Base-by-base conservation (phyloP, 192 early-diverging fungal species). In the Linnemannia schmuckeri region DNA sequence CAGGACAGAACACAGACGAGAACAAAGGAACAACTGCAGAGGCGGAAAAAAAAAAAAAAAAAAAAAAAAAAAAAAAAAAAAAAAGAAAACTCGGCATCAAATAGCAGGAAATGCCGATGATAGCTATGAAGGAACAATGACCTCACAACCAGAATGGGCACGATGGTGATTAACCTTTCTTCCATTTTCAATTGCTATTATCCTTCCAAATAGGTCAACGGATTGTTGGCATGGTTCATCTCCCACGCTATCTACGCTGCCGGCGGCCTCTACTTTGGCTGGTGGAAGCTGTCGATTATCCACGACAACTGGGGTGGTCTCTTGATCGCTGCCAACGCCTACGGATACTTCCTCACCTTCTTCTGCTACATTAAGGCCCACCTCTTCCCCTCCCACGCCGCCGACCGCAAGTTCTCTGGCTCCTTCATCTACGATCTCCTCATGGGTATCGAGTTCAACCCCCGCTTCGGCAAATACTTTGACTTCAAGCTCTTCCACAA, bases 401-500 rank as follows among this genome's bases (percentile, higher is more conserved):
- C 89, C 24, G 96, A 96, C 83, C 93, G 95, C 88, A 96, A 96
- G 84, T 95, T 96, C 88, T 94, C 94, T 0, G 92, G 92, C 33
- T 93, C 92, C n/a, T 81, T 91, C 52, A 90, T 94, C 71, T 96
- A 96, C 88, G 94, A 96, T 89, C 72, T 96, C 37, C 92, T 94
- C 76, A 94, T 94, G 93, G 96, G 96, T 69, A 94, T 96, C 87
- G 96, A 96, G 82, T 94, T 96, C 84, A 96, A 96, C 90, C 96
- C 95, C 49, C 90, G 96, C 40, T 79, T 95, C 76, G 96, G 96
- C 55, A 88, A 95, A 84, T 85, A 88, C 72, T 96, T 93, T 78
- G 96, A 96, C 88, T 96, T 96, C 86, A 96, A 96, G 88, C 90
- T 96, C 9, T 96, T 96, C 89, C 94, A 95, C 89, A 96, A 96